Evolutionary conservation across 2,329 filamentous ascomycete species (phyloP).

Genomic region (Cladophialophora carrionii): DNA sequence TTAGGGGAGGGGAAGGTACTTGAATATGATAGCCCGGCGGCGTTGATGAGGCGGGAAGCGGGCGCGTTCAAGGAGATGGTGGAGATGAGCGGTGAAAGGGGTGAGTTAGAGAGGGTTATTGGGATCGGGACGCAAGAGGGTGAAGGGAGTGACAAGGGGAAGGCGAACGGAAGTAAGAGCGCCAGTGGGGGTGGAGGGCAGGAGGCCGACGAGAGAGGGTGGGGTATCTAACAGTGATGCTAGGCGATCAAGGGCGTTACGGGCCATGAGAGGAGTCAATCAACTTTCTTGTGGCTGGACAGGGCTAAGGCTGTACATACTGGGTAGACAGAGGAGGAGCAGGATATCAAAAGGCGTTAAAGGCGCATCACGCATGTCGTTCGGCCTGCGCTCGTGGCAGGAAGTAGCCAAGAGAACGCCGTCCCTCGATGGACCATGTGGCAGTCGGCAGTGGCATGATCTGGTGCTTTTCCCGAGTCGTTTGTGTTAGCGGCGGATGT

Average conservation of each 20-base stretch:
- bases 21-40: constrained; percentile 67
- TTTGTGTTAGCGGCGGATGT: no score
- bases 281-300: neutral
- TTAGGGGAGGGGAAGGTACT: constrained; percentile 68
- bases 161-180: neutral
- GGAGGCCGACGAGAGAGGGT: neutral
- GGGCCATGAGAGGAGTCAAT: neutral
- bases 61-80: constrained; percentile 64
- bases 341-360: neutral
- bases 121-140: constrained; percentile 8
- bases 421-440: neutral
- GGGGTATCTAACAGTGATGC: neutral
- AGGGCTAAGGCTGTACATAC: neutral
- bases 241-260: neutral
- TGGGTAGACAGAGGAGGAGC: neutral
- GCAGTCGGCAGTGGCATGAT: neutral
- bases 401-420: neutral
- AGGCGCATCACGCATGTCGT: neutral
- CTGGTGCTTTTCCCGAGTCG: neutral
- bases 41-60: constrained; percentile 59
- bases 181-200: neutral
- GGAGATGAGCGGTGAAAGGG: constrained; percentile 46
- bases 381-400: neutral
- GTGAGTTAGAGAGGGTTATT: constrained; percentile 39
- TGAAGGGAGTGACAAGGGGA: neutral